Percentiles rank a stretch among this genome's conserved stretches.
Evolutionary conservation across 148 eudicot genomes (phyloP).

Genomic region (Rhododendron henanense): DNA sequence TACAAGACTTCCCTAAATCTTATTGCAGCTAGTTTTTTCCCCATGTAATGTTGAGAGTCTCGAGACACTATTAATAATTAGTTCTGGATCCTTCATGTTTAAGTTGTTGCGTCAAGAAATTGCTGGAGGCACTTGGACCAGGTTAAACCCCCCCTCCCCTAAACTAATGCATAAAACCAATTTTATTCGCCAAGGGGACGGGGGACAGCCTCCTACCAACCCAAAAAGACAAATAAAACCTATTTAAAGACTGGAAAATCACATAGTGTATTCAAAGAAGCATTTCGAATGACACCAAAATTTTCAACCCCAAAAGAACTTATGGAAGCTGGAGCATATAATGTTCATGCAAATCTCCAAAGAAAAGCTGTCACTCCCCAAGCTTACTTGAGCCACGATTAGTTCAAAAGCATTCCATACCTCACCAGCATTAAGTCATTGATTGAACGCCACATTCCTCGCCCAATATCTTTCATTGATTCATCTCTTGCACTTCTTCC

Average conservation of each 20-base stretch:
- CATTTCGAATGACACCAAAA: background rate
- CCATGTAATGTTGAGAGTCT: background rate
- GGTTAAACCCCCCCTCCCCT: background rate
- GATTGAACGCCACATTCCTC: constrained; percentile 95
- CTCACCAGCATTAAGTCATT: constrained; percentile 91
- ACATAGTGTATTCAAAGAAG: background rate
- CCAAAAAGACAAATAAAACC: background rate
- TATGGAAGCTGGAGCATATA: background rate
- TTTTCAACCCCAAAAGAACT: background rate
- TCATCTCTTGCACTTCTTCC: constrained; percentile 92
- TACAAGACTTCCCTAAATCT: background rate
- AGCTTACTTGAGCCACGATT: background rate
- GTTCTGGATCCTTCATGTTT: background rate
- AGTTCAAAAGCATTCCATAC: constrained; percentile 29
- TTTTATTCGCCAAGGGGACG: background rate
- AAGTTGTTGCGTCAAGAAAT: background rate
- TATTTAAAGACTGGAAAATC: background rate
- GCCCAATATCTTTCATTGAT: constrained; percentile 66
- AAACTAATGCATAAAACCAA: background rate
- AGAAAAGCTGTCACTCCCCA: background rate
- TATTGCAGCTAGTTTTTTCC: background rate
- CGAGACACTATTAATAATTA: background rate
- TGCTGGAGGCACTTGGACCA: background rate
- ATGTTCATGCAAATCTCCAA: background rate
- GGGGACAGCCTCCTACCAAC: background rate